These are phyloP conservation scores for Erigeron philadelphicus DNA, from an alignment of 140 eudicot genomes.

Conservation along the genomic window DNA sequence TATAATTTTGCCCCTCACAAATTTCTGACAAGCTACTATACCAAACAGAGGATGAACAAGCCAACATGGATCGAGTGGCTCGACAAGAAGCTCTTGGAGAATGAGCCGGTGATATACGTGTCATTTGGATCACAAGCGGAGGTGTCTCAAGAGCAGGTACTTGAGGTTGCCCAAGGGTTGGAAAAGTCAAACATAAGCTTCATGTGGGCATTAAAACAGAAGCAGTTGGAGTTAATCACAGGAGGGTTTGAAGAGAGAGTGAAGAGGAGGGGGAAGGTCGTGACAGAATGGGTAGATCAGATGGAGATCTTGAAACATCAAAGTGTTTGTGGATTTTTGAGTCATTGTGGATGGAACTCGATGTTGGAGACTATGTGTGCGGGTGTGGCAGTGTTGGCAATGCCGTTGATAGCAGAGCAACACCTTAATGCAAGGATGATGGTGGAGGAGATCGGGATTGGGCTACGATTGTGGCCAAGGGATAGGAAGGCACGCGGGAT, in stretches of 20 bases:
- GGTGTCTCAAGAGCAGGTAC: conserved; percentile 31
- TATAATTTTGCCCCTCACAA: background rate
- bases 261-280: conserved; percentile 38
- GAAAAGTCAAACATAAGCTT: conserved; percentile 36
- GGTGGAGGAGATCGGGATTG: conserved; percentile 39
- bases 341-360: conserved; percentile 69
- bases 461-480: conserved; percentile 33
- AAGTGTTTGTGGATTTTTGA: conserved; percentile 41
- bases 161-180: conserved; percentile 42
- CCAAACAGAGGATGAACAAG: conserved; percentile 6
- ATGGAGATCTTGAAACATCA: conserved; percentile 37
- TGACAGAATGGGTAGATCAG: conserved; percentile 53
- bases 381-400: conserved; percentile 39
- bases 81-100: conserved; percentile 23
- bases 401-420: conserved; percentile 60
- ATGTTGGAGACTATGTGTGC: conserved; percentile 44
- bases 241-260: conserved; percentile 36
- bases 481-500: conserved; percentile 37
- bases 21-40: background rate
- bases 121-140: conserved; percentile 57
- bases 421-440: conserved; percentile 48
- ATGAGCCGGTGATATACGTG: conserved; percentile 39
- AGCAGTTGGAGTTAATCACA: conserved; percentile 11
- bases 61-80: conserved; percentile 36
- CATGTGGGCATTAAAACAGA: conserved; percentile 40